Conservation (phyloP, 305 asterid species). For the Fraxinus sp. region DNA sequence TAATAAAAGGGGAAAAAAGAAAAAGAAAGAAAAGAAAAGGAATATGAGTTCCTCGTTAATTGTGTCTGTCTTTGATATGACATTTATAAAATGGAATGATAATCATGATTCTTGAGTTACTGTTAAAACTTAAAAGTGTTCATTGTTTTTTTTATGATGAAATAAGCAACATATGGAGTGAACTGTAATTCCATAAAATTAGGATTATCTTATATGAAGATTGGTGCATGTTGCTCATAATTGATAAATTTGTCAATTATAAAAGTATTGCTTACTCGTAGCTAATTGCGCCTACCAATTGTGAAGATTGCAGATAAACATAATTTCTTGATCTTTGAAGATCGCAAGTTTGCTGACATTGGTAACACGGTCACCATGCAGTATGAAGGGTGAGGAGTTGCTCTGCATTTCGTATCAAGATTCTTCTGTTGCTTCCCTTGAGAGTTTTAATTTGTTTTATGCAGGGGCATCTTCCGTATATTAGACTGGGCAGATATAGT, state of each 20-base stretch:
- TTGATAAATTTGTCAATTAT: constrained; percentile 4
- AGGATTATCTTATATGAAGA: not conserved
- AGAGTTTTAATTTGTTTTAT: constrained; percentile 29
- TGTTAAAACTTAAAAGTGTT: not conserved
- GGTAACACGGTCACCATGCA: constrained; percentile 99
- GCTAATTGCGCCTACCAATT: constrained; percentile 32
- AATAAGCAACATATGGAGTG: not conserved
- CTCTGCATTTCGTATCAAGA: constrained; percentile 4
- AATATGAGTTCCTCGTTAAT: not conserved
- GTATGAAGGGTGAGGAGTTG: constrained; percentile 71
- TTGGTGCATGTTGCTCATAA: constrained; percentile 10
- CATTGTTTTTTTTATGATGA: not conserved
- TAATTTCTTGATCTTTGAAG: constrained; percentile 88
- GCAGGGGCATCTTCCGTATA: constrained; percentile 81
- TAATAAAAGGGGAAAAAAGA: not conserved
- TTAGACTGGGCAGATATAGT: constrained; percentile 96
- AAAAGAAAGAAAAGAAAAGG: not conserved
- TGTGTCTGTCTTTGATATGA: not conserved
- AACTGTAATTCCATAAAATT: not conserved
- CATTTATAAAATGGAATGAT: not conserved
- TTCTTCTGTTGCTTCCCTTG: constrained; percentile 21
- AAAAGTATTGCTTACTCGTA: not conserved
- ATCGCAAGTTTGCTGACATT: constrained; percentile 94
- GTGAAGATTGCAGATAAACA: constrained; percentile 89
- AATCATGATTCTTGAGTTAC: not conserved